Evolutionary conservation across 768 basidiomycete genomes (phyloP), one percentile per base, ranked within the genome.

Genomic region (Suillus lakei): DNA sequence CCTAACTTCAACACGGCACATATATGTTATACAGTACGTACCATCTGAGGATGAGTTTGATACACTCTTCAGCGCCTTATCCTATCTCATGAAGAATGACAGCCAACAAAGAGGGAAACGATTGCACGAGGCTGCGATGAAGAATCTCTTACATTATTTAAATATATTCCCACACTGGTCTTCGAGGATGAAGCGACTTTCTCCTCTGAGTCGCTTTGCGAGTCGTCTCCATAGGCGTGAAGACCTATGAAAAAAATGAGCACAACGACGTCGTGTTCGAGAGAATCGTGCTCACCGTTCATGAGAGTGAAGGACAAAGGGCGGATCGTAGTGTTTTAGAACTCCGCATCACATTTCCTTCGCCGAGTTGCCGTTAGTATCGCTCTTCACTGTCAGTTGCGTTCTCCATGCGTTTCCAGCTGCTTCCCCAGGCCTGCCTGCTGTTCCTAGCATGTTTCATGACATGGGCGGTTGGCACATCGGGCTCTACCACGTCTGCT

Each of bases 51-150:
- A 67, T 46, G 70, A 70, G 67, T 68, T 28, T 66, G 69, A 67
- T 43, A 64, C 21, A 10, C 65, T 56, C 74, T 84, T 87, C 71
- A 80, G 76, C 76, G 80, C 78, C 73, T 82, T 83, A 82, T 88
- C 88, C 90, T 91, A 83, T 81, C 87, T 86, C 73, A 84, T 78
- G 81, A 76, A 81, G 84, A 88, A 85, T 80, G 77, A 76, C 75
- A 82, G 84, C 85, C 81, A 86, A 80, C 81, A 85, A 85, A 84
- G 81, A 87, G 88, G 87, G 86, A 89, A 89, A 87, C 82, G 77
- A 77, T 68, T 64, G 68, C 69, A 71, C 78, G 66, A 74, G 69
- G 71, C 68, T 69, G 65, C 69, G 71, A 78, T 74, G 74, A 70
- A 77, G 82, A 79, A 78, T 76, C 81, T 86, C 89, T 90, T 86